Conservation (phyloP, 768 basidiomycete genomes). For the Trametes cingulata region DNA sequence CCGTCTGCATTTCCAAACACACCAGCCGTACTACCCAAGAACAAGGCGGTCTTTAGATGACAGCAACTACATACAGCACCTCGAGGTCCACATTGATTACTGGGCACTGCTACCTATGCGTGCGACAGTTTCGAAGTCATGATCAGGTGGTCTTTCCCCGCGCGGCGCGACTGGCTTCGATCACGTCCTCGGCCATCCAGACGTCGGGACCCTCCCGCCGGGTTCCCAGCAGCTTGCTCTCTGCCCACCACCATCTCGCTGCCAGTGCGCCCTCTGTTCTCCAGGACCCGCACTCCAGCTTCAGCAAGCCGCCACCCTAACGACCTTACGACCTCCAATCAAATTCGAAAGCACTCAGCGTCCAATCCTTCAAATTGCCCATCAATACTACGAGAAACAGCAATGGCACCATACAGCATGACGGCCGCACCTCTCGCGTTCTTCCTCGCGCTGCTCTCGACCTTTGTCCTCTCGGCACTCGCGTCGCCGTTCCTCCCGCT, state of each 20-base stretch:
- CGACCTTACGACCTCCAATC: not conserved
- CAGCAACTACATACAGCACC: too few species aligned
- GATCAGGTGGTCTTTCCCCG: not conserved
- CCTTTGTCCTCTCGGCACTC: constrained; percentile 2
- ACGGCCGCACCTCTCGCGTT: constrained; percentile 5
- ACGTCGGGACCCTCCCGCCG: not conserved
- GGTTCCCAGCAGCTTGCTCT: constrained; percentile 12
- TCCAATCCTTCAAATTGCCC: not conserved
- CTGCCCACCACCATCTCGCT: constrained; percentile 7
- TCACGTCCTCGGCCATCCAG: not conserved
- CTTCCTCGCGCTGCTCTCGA: constrained; percentile 3
- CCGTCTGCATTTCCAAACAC: too few species aligned
- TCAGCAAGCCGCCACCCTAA: not conserved
- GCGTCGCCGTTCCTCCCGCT: constrained; percentile 9
- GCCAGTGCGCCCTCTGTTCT: not conserved
- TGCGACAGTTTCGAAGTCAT: too few species aligned
- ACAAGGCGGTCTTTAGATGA: too few species aligned
- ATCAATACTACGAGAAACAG: not conserved
- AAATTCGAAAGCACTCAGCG: not conserved
- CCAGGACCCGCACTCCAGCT: not conserved
- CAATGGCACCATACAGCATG: constrained; percentile 9
- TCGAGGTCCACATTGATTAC: too few species aligned
- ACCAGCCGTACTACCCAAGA: too few species aligned
- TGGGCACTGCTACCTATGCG: too few species aligned
- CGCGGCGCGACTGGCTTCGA: not conserved